Evolutionary conservation across 2,329 filamentous ascomycete species (phyloP).

Genomic region (Cordyceps fumosorosea): DNA sequence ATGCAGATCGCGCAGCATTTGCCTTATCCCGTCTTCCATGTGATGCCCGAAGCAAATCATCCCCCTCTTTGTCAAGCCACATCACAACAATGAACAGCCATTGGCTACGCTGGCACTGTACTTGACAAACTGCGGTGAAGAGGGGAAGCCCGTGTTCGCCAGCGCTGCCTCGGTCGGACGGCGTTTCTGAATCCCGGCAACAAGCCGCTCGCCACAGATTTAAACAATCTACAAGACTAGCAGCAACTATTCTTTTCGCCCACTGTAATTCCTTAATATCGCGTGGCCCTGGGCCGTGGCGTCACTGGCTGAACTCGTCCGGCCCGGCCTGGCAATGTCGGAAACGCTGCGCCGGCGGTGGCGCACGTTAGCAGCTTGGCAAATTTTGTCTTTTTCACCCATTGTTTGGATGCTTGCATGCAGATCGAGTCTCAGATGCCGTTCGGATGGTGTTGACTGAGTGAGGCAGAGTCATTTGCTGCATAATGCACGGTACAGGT

Average conservation of each 20-base stretch:
- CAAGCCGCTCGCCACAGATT: neutral
- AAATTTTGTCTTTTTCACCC: neutral
- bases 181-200: neutral
- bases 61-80: neutral
- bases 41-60: neutral
- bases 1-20: slow-evolving; percentile 2
- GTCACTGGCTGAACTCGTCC: slow-evolving; percentile 15
- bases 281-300: slow-evolving; percentile 20
- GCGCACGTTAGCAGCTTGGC: neutral
- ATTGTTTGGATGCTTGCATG: neutral
- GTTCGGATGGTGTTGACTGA: neutral
- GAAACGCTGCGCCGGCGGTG: neutral
- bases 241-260: neutral
- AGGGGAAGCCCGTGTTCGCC: neutral
- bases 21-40: neutral
- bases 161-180: neutral
- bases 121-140: neutral
- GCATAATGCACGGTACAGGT: neutral
- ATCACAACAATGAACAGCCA: neutral
- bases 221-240: neutral
- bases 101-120: neutral
- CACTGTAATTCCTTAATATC: neutral
- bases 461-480: neutral
- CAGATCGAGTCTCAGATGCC: slow-evolving; percentile 2
- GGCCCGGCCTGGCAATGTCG: neutral